Base-by-base conservation (phyloP, 306 rosid genomes). In the Arachis hypogaea region DNA sequence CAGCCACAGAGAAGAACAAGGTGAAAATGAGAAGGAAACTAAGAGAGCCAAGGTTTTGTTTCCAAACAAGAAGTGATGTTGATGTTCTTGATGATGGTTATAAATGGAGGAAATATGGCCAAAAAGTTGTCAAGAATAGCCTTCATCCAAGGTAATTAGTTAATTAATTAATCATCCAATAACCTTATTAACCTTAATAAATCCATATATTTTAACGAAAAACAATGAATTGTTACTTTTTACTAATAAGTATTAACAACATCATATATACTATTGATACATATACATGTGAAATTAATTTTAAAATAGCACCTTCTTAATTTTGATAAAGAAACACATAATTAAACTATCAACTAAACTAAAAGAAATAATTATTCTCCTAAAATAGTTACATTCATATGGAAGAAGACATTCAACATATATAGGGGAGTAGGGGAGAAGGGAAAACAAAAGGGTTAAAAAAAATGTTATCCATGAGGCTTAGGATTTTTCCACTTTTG, bases 61-160 rank as follows among this genome's bases (percentile, higher is more conserved):
- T 92, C 85, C 97, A 92, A 83, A 92, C 96, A 38, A 86, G 96
- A 76, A 92, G 97, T 57, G 97, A 92, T 58, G 92, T 92, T 29
- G 97, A 92, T 82, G 97, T 92, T 11, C 93, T 92, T 78, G 97
- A 92, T 82, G 97, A 92, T 83, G 97, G 97, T 42, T 92, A 92
- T 75, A 92, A 92, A 80, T 92, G 97, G 97, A 84, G 97, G 81
- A 92, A 92, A 76, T 92, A 92, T 72, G 97, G 97, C 59, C 97
- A 92, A 77, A 92, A 92, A 82, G 93, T 92, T 51, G 97, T 92
- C 80, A 92, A 92, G 79, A 92, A 92, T 72, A 92, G 97, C 79
- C 97, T 92, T 75, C 97, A 92, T 73, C 97, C 97, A 9, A 86
- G 97, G 96, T 92, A 86, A 64, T 68, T 56, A 33, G 4, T 33